These are phyloP conservation scores for Ceratopteris richardii DNA, from an alignment of 75 land plant species.

Conservation along the genomic window DNA sequence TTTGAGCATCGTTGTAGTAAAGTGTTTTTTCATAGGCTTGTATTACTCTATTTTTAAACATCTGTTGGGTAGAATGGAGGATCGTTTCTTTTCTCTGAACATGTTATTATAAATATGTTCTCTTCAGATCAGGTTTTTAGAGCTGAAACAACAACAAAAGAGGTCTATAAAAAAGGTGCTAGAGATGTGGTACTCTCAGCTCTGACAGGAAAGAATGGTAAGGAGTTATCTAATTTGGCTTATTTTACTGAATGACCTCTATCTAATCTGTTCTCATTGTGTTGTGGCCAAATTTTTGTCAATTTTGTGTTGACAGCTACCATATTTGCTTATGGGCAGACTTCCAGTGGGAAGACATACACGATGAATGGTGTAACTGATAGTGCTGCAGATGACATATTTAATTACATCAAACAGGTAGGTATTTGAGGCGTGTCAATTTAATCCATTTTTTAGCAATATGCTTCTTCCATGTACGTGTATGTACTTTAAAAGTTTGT, in stretches of 20 bases:
- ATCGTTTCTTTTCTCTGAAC: too few relatives aligned
- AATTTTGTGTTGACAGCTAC: constrained; percentile 78
- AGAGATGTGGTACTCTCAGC: constrained; percentile 91
- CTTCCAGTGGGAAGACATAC: constrained; percentile 95
- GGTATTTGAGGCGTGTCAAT: not conserved
- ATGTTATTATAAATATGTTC: too few relatives aligned
- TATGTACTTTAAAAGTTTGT: too few relatives aligned
- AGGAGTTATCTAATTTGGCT: constrained; percentile 19
- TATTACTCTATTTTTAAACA: too few relatives aligned
- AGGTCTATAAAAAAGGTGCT: constrained; percentile 85
- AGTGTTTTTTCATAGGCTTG: too few relatives aligned
- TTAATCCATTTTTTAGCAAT: too few relatives aligned
- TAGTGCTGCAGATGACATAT: constrained; percentile 63
- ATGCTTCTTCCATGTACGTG: too few relatives aligned
- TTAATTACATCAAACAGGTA: constrained; percentile 62
- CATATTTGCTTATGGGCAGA: constrained; percentile 96
- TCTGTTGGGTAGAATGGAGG: too few relatives aligned
- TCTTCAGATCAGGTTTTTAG: constrained; percentile 77
- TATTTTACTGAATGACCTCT: not conserved
- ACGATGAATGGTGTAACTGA: constrained; percentile 93
- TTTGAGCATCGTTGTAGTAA: too few relatives aligned
- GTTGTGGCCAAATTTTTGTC: too few relatives aligned
- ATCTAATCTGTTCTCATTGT: too few relatives aligned
- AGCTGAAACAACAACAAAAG: constrained; percentile 47
- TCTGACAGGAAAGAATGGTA: constrained; percentile 82